phyloP scores from a whole-genome alignment of 257 asterid genomes.

The Solanum habrochaites region DNA sequence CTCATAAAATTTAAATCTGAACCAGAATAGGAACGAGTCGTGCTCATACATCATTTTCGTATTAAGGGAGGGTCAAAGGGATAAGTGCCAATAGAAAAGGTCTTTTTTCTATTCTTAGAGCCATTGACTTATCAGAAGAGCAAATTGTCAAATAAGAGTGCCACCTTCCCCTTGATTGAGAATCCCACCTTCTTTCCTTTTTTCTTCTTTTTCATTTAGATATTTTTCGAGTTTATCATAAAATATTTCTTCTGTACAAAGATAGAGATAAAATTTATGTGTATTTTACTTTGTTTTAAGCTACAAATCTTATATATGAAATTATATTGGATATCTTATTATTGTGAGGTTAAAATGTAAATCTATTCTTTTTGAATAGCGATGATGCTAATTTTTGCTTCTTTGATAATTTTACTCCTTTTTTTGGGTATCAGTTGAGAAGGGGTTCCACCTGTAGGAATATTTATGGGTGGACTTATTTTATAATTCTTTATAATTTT shows the following conservation, averaged over 20 bases:
- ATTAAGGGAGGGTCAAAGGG: not conserved
- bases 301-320: fast-evolving
- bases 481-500: not conserved
- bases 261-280: not conserved
- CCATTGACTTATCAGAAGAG: not conserved
- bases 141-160: not conserved
- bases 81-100: not conserved
- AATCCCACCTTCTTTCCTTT: not conserved
- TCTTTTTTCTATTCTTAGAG: not conserved
- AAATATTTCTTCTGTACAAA: not conserved
- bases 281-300: not conserved
- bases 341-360: not conserved
- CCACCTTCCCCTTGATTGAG: not conserved
- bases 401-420: not conserved
- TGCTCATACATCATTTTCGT: not conserved
- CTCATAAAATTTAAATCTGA: not conserved
- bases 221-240: not conserved
- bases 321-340: not conserved
- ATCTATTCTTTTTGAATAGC: not conserved
- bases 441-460: not conserved
- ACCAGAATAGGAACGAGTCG: not conserved
- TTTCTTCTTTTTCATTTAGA: not conserved
- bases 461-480: not conserved
- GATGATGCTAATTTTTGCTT: not conserved
- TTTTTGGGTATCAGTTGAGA: not conserved